A percentile compares a stretch with the other conserved stretches of the same genome.
phyloP scores from a whole-genome alignment of 192 early-diverging fungal genomes.

The Dispira parvispora region DNA sequence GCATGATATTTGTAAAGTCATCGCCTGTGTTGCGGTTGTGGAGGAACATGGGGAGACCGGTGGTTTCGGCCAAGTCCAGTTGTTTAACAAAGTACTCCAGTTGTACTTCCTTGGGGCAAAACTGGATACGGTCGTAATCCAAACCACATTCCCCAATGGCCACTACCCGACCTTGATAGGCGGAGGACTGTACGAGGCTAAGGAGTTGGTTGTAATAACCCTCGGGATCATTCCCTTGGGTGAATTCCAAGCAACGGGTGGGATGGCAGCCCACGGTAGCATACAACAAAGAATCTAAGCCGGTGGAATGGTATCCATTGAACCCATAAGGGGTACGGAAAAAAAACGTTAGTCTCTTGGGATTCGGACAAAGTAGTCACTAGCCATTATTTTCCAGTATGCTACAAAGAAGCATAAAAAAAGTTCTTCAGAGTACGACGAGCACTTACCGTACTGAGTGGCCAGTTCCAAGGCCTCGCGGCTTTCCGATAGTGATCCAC shows the following conservation, averaged over 20 bases:
- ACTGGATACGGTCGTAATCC: conserved; percentile 86
- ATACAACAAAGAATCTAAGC: conserved; percentile 24
- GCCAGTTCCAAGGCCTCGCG: conserved; percentile 40
- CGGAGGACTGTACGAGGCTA: conserved; percentile 19
- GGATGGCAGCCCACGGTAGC: conserved; percentile 78
- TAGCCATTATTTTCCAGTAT: not conserved
- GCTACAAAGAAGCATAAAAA: not conserved
- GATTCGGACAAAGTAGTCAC: not conserved
- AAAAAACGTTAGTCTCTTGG: not conserved
- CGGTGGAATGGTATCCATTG: not conserved
- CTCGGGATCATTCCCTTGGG: conserved; percentile 33
- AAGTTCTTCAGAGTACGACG: not conserved
- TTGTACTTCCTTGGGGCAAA: conserved; percentile 61
- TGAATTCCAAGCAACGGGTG: conserved; percentile 60
- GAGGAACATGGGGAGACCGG: conserved; percentile 78
- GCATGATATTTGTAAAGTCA: conserved; percentile 56
- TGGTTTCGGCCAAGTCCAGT: conserved; percentile 55
- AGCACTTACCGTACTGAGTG: conserved; percentile 23
- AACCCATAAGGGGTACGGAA: not conserved
- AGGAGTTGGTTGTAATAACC: conserved; percentile 40
- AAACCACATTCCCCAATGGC: conserved; percentile 91
- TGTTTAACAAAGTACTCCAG: conserved; percentile 62
- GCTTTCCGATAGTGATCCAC: conserved; percentile 42
- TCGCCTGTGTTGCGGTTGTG: conserved; percentile 71
- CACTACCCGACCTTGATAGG: conserved; percentile 40